Evolutionary conservation across 148 eudicot species (phyloP).

Genomic region (Selenicereus undatus): DNA sequence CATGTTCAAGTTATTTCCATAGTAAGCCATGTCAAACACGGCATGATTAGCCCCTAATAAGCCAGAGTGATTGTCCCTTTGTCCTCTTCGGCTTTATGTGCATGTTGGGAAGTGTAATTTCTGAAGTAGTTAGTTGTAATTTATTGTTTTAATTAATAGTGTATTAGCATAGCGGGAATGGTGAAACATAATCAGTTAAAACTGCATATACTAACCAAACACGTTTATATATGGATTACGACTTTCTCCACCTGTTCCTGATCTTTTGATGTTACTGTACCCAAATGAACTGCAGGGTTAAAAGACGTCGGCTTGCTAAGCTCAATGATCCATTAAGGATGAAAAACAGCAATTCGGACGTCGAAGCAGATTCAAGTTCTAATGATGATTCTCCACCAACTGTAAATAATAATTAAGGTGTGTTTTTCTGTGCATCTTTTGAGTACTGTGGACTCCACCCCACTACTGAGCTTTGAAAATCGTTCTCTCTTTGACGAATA

Average conservation of each 20-base stretch:
- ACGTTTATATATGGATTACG: neutral
- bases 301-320: constrained; percentile 14
- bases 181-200: neutral
- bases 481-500: neutral
- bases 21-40: neutral
- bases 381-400: constrained; percentile 19
- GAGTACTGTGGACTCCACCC: neutral
- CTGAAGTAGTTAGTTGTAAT: neutral
- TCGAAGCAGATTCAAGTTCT: constrained; percentile 29
- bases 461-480: neutral
- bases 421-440: constrained; percentile 1
- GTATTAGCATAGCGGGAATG: neutral
- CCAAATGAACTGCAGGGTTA: constrained; percentile 14
- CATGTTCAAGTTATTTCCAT: neutral
- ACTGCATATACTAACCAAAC: neutral
- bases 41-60: neutral
- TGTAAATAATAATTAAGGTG: constrained; percentile 4
- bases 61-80: neutral
- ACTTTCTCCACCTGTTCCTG: neutral
- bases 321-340: constrained; percentile 19
- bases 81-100: neutral
- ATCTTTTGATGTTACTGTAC: neutral
- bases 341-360: constrained; percentile 12
- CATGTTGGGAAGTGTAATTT: too few species aligned
- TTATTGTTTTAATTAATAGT: neutral